phyloP scores from a whole-genome alignment of 768 basidiomycete species.

The Collybia nuda region DNA sequence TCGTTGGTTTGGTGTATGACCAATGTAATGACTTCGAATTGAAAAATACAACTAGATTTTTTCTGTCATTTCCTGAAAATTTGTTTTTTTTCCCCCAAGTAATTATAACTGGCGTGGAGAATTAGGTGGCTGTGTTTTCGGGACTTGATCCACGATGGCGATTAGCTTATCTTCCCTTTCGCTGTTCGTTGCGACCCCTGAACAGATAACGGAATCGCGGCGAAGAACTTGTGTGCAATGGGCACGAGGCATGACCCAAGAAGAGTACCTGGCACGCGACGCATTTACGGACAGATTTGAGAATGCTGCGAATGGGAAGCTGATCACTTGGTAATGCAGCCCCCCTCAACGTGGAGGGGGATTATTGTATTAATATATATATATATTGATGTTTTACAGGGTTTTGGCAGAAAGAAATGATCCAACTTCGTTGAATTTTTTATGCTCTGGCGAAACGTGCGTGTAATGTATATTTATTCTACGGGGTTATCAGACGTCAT shows the following conservation, averaged over 20 bases:
- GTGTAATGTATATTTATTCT: conserved; percentile 21
- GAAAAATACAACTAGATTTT: too few relatives aligned
- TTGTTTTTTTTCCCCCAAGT: too few relatives aligned
- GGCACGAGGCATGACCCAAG: conserved; percentile 40
- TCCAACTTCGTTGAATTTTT: conserved; percentile 50
- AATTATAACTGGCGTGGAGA: too few relatives aligned
- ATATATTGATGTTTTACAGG: too few relatives aligned
- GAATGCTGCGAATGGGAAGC: conserved; percentile 41
- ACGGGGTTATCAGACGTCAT: neutral
- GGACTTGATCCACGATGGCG: neutral
- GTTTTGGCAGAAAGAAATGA: conserved; percentile 54
- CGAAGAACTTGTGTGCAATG: conserved; percentile 38
- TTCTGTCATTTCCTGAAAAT: too few relatives aligned
- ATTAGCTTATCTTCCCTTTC: conserved; percentile 29
- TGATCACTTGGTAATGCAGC: conserved; percentile 50
- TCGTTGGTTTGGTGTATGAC: too few relatives aligned
- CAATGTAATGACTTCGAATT: too few relatives aligned
- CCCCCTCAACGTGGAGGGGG: too few relatives aligned
- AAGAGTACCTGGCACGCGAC: conserved; percentile 47
- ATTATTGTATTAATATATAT: too few relatives aligned
- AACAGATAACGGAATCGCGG: conserved; percentile 42
- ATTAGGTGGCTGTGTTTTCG: too few relatives aligned
- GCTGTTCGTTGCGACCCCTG: conserved; percentile 46
- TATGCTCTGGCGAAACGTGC: conserved; percentile 65
- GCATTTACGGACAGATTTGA: conserved; percentile 37